Evolutionary conservation across 768 basidiomycete species (phyloP), one percentile per base, ranked within the genome.

Genomic region (Podaxis sp.): DNA sequence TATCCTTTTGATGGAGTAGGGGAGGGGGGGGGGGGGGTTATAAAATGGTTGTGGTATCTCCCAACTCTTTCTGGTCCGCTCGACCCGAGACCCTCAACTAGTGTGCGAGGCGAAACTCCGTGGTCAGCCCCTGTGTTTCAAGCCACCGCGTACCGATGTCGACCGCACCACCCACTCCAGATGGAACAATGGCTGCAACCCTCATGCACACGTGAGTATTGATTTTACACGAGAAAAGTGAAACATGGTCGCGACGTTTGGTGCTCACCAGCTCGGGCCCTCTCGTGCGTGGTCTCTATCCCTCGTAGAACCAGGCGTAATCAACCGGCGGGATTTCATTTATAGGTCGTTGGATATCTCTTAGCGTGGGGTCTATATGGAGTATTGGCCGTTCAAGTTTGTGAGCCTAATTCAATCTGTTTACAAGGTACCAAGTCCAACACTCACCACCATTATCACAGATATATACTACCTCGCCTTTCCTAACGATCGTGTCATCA

Each of bases 381-480:
- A 21, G 66, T 72, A 1, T 63, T 74, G 9, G 65, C 67, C 1
- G 62, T 70, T 23, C 71, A 73, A 72, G 68, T 73, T 42, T 73
- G 71, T 73, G 55, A 60, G 72, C 6, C n/a, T 32, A 32, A 32
- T 32, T 32, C 42, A 21, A 6, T 6, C 18, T n/a, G 14, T 44
- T 13, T 16, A 14, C 38, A 6, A 28, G 27, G 27, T 13, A 40
- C 38, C 1, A n/a, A 4, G 42, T 18, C 7, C n/a, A 32, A 9
- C 5, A 5, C n/a, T 44, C 16, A 44, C 18, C n/a, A 9, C 7
- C 42, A 21, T 5, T 54, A 1, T 23, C 37, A 67, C 50, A 73
- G 60, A 61, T 63, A 63, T 57, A 76, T 78, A 67, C 79, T 81
- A 23, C 73, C 73, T 58, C 72, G 72, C 66, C 70, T 73, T 51